Evolutionary conservation across 768 basidiomycete genomes (phyloP), one percentile per base, ranked within the genome.

Genomic region (Punctularia strigosozonata): DNA sequence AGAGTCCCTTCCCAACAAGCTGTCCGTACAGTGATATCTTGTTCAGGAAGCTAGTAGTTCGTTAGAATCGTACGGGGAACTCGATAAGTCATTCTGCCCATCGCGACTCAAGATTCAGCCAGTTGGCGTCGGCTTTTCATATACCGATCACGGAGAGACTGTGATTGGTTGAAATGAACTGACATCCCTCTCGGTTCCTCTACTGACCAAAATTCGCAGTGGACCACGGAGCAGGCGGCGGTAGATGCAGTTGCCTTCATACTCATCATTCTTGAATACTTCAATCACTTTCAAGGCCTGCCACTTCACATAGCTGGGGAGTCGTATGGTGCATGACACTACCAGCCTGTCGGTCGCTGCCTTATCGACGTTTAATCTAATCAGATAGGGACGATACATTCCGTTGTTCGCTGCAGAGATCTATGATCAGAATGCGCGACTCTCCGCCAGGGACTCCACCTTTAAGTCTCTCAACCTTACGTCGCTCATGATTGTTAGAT

Each of bases 211-310:
- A n/a, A n/a, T n/a, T n/a, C n/a, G n/a, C 26, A 79, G 77, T 63
- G 68, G 35, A 80, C 71, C 2, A 74, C 78, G 0, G 72, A 78
- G 50, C 74, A 80, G 32, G 80, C 77, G 3, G 77, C 79, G 0
- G 64, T 69, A 37, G 80, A 85, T 46, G 73, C 84, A 3, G 78
- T 79, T 0, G 71, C 75, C 0, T 85, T 85, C 46, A 63, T 84
- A 0, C 61, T 70, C 3, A 73, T 85, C 39, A 84, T 84, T 58
- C 83, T 84, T 34, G 79, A 84, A 47, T 67, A 76, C 41, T 87
- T 87, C 52, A 65, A 56, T 39, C 63, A 77, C 46, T 83, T 84
- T 62, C 74, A 80, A 46, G 80, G 78, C 2, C 61, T 80, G 3
- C 51, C 62, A 2, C 56, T 64, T 28, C 64, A 64, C 36, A 50